These are phyloP conservation scores for Chalaropsis ovoidea DNA, from an alignment of 2,329 filamentous ascomycete genomes.

Conservation along the genomic window DNA sequence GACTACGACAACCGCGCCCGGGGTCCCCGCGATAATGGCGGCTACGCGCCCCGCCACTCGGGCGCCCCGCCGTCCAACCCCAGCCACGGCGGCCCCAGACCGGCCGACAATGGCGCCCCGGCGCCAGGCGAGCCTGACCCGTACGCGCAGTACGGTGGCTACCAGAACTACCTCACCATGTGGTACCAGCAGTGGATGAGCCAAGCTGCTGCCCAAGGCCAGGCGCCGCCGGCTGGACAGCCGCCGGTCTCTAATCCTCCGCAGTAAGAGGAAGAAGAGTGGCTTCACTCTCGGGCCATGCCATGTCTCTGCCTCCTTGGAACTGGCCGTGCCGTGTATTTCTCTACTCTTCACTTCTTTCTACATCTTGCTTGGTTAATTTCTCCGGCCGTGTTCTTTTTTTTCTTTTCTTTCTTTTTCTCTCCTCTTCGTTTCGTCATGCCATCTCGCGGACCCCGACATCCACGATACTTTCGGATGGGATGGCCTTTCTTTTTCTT, in stretches of 20 bases:
- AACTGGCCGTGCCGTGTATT: constrained; percentile 16
- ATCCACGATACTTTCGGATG: not conserved
- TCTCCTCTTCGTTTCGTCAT: not conserved
- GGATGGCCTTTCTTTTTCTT: not conserved
- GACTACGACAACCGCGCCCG: constrained; percentile 18
- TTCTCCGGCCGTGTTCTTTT: constrained; percentile 5
- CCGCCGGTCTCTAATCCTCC: constrained; percentile 25
- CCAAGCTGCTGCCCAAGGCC: constrained; percentile 36
- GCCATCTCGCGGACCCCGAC: not conserved
- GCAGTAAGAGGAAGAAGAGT: constrained; percentile 17
- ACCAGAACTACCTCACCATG: constrained; percentile 66
- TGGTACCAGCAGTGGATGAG: constrained; percentile 63
- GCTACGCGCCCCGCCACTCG: constrained; percentile 21
- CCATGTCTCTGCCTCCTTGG: not conserved
- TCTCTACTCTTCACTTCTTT: constrained; percentile 17
- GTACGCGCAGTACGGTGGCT: constrained; percentile 74
- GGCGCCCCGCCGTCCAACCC: constrained; percentile 28
- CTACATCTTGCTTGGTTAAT: constrained; percentile 17
- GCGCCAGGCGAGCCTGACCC: constrained; percentile 47
- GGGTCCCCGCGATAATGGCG: constrained; percentile 20
- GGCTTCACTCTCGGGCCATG: not conserved
- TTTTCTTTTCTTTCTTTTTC: constrained; percentile 1
- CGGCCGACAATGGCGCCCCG: constrained; percentile 32
- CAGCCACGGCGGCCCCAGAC: constrained; percentile 33
- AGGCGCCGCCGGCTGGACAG: constrained; percentile 28